Conservation (phyloP, 2,329 filamentous ascomycete genomes). For the Cercospora brassicicola region DNA sequence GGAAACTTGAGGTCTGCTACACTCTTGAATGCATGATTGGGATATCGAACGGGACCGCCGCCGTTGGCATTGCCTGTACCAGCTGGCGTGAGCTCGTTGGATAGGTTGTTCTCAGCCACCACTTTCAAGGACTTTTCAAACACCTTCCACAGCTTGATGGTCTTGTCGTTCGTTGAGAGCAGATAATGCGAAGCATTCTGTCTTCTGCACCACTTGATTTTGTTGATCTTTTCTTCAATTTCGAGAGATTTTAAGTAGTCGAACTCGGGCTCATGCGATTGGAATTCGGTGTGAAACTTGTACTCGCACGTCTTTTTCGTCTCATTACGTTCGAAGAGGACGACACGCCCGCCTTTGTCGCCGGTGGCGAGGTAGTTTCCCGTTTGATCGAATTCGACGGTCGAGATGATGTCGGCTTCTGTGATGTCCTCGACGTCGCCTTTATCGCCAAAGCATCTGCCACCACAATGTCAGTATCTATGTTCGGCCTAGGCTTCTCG, state of each 20-base stretch:
- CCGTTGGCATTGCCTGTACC: constrained; percentile 64
- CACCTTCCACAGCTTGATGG: constrained; percentile 99
- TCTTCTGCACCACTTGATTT: constrained; percentile 99
- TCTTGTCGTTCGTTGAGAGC: constrained; percentile 98
- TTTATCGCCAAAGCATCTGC: constrained; percentile 98
- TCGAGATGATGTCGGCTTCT: constrained; percentile 92
- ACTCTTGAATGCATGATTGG: constrained; percentile 73
- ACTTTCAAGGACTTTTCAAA: constrained; percentile 99
- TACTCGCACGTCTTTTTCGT: constrained; percentile 99
- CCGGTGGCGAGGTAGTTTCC: constrained; percentile 88
- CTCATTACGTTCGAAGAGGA: constrained; percentile 90
- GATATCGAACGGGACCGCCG: constrained; percentile 74
- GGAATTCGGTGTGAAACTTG: constrained; percentile 99
- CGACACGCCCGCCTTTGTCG: constrained; percentile 82
- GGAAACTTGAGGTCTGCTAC: constrained; percentile 86
- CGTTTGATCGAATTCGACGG: constrained; percentile 86
- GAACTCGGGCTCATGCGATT: constrained; percentile 98
- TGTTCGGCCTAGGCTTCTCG: neutral
- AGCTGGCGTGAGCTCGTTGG: constrained; percentile 83
- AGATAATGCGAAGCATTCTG: constrained; percentile 99
- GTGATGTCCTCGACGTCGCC: constrained; percentile 99
- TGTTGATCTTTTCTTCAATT: constrained; percentile 99
- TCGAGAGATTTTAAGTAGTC: constrained; percentile 99
- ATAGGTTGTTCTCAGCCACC: constrained; percentile 97
- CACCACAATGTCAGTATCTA: neutral